Evolutionary conservation across 495 filamentous ascomycete species (phyloP), one percentile per base, ranked within the genome.

Genomic region (Thozetella sp.): DNA sequence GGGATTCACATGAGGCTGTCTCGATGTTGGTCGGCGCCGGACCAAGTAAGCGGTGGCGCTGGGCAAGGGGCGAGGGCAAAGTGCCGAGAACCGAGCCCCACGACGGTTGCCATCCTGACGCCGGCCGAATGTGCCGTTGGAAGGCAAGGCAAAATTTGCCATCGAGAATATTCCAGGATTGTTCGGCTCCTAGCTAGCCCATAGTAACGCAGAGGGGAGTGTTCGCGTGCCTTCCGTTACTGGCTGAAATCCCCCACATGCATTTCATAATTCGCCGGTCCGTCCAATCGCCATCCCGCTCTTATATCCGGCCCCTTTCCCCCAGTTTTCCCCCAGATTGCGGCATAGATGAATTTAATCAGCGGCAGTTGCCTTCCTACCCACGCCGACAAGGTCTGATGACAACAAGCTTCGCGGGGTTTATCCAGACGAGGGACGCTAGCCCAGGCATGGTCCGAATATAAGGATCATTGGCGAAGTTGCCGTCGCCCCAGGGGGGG

Each of bases 271-370:
- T 48, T 11, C n/a, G 6, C 43, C 43, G n/a, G 4, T 10, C n/a
- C 43, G 43, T n/a, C 43, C 43, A 48, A 48, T 48, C 43, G 20
- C n/a, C 9, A 13, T 3, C 10, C 10, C 11, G 12, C 43, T n/a
- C 43, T 48, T 48, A 48, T 48, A 48, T 9, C 43, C 20, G n/a
- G n/a, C 9, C 43, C 43, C 43, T 20, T 48, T 48, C 9, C 43
- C 43, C 43, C 43, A 48, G 43, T 15, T 48, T 48, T 48, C 11
- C 43, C 43, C 43, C 43, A 48, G 43, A 48, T 48, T 48, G 43
- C 10, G 9, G 43, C 9, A 48, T 13, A 48, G 9, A 48, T 48
- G n/a, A 48, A 48, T 48, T 48, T 48, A 48, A 48, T 48, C 43
- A 48, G 43, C 43, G 43, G 43, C 43, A 48, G 43, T 48, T 48